Evolutionary conservation across 2,329 filamentous ascomycete genomes (phyloP), one percentile per base, ranked within the genome.

Genomic region (Alternaria brassicae): DNA sequence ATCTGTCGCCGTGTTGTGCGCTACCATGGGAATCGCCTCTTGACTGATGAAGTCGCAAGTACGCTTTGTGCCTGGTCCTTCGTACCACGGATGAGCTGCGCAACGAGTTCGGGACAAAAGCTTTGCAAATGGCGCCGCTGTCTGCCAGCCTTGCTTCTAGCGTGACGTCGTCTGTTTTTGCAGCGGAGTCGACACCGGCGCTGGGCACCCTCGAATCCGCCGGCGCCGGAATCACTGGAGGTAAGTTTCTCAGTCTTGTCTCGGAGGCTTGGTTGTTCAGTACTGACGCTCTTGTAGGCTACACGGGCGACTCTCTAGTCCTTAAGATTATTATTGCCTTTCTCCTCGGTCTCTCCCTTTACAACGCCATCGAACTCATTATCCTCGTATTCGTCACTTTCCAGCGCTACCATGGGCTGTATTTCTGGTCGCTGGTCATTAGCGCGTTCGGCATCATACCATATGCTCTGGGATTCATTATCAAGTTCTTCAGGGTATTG

Each of bases 401-500:
- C 71, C 81, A 81, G 27, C 75, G 74, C 21, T 82, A 80, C 51
- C 70, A 72, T 21, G 82, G 82, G 0, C 68, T 82, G 15, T 84
- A 84, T 63, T 84, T 84, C 63, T 83, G 81, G 82, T 80, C 78
- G 25, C 67, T 84, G 60, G 60, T 84, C 19, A 65, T 81, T 23
- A 71, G 81, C 0, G 77, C 78, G 1, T 64, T 78, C 9, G 81
- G 81, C 8, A 80, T 84, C 40, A 71, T 83, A 10, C 80, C 80
- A 0, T 83, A 85, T 60, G 71, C 78, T 10, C 63, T 81, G 1
- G 84, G 82, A 2, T 84, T 84, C 63, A 59, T 83, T 36, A 70
- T 83, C 53, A 83, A 83, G 62, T 74, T 77, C 49, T 77, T 75
- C 54, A 68, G 72, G 41, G 28, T 75, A 15, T 48, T 76, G 27